Conservation (phyloP, 2,329 filamentous ascomycete species). For the Helotiales sp. region DNA sequence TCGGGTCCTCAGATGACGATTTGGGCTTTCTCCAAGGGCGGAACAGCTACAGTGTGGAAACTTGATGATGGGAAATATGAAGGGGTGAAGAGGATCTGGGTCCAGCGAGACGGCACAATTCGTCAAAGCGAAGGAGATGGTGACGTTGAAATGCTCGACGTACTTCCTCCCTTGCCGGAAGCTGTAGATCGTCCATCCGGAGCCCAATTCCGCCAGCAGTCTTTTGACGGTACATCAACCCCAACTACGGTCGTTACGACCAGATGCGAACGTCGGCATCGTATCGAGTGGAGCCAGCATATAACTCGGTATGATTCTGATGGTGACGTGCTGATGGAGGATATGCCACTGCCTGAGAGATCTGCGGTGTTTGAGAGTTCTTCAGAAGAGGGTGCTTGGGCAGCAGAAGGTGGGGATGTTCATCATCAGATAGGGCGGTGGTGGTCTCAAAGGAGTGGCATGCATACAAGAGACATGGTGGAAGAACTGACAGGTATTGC, state of each 20-base stretch:
- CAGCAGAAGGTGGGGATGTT: conserved; percentile 7
- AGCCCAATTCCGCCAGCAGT: conserved; percentile 7
- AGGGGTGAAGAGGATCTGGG: conserved; percentile 10
- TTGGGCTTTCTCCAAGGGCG: conserved; percentile 51
- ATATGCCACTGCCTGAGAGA: conserved; percentile 10
- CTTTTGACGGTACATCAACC: conserved; percentile 25
- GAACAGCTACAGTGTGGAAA: conserved; percentile 47
- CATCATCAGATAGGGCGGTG: conserved; percentile 9
- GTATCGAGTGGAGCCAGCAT: conserved; percentile 6
- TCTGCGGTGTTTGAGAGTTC: neutral
- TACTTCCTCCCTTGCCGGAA: neutral
- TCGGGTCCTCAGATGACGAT: conserved; percentile 45
- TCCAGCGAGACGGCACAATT: conserved; percentile 34
- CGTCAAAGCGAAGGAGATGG: conserved; percentile 23
- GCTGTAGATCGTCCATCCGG: neutral
- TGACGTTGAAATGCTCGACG: conserved; percentile 26
- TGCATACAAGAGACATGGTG: conserved; percentile 31
- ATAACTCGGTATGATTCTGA: conserved; percentile 20
- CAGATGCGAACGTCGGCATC: neutral
- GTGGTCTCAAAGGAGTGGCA: neutral
- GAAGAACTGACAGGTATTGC: conserved; percentile 40
- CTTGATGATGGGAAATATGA: conserved; percentile 36
- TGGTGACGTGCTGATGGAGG: conserved; percentile 30
- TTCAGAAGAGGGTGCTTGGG: conserved; percentile 10
- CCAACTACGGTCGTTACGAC: neutral